Evolutionary conservation across 202 grass and related monocot species (phyloP).

Genomic region (Setaria italica): DNA sequence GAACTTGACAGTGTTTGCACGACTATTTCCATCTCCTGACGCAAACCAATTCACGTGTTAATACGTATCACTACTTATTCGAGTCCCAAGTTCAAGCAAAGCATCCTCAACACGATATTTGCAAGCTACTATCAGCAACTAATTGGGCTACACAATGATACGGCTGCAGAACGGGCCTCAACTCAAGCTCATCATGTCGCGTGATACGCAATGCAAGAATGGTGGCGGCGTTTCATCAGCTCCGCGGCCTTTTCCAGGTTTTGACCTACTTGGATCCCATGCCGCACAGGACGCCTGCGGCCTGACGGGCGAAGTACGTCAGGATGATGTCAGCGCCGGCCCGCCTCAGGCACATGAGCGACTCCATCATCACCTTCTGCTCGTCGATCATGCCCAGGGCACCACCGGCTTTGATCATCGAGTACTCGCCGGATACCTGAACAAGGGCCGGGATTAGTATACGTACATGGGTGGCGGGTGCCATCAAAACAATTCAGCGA

Average conservation of each 20-base stretch:
- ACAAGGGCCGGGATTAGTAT: neutral
- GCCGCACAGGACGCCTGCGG: constrained; percentile 71
- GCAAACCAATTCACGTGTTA: neutral
- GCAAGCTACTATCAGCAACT: neutral
- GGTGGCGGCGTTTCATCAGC: neutral
- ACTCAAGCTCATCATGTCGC: constrained; percentile 18
- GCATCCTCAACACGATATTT: neutral
- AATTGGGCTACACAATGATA: neutral
- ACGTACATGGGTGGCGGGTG: no score
- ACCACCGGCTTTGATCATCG: constrained; percentile 91
- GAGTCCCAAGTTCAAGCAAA: neutral
- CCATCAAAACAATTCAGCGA: neutral
- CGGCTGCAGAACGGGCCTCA: neutral
- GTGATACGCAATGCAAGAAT: neutral
- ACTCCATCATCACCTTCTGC: constrained; percentile 99
- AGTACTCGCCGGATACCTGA: constrained; percentile 98
- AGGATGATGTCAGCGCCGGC: constrained; percentile 94
- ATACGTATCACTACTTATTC: neutral
- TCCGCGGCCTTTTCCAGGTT: neutral
- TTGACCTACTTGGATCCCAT: constrained; percentile 55
- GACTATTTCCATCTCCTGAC: constrained; percentile 1
- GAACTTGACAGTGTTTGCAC: neutral
- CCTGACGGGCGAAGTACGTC: constrained; percentile 94
- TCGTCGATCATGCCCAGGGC: constrained; percentile 87
- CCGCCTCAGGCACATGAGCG: constrained; percentile 81